Conservation (phyloP, 352 stramenopile species). For the Phytophthora vignae region DNA sequence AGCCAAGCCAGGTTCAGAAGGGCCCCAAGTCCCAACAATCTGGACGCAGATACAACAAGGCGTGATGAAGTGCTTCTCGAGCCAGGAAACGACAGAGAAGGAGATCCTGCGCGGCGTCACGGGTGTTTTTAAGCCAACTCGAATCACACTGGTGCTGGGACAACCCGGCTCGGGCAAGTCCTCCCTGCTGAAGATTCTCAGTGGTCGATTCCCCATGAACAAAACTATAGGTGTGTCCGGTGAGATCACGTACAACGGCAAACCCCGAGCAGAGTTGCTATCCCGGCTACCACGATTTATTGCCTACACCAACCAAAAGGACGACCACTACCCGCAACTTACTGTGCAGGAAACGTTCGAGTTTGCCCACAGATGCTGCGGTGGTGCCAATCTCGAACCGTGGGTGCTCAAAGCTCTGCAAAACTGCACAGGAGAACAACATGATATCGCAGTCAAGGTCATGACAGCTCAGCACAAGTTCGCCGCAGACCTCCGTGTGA, state of each 20-base stretch:
- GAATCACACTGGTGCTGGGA: constrained; percentile 52
- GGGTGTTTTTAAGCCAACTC: constrained; percentile 44
- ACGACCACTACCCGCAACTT: constrained; percentile 88
- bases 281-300: constrained; percentile 43
- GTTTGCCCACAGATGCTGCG: constrained; percentile 90
- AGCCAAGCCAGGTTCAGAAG: constrained; percentile 32
- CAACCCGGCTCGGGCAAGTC: constrained; percentile 56
- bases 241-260: constrained; percentile 57
- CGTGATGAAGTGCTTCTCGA: constrained; percentile 25
- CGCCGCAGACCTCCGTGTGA: constrained; percentile 42
- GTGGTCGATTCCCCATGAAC: constrained; percentile 50
- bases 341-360: constrained; percentile 94
- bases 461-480: constrained; percentile 51
- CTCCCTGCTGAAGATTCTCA: constrained; percentile 47
- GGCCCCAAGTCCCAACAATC: constrained; percentile 37
- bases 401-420: constrained; percentile 47
- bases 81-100: constrained; percentile 43
- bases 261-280: constrained; percentile 32
- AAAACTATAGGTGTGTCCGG: constrained; percentile 50
- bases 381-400: constrained; percentile 48
- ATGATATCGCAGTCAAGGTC: constrained; percentile 42
- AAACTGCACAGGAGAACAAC: constrained; percentile 47
- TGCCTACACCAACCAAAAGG: constrained; percentile 65
- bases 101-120: constrained; percentile 48
- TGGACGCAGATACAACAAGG: constrained; percentile 41